These are phyloP conservation scores for Chlamydomonas eustigma DNA, from an alignment of 139 green algal genomes.

Conservation along the genomic window DNA sequence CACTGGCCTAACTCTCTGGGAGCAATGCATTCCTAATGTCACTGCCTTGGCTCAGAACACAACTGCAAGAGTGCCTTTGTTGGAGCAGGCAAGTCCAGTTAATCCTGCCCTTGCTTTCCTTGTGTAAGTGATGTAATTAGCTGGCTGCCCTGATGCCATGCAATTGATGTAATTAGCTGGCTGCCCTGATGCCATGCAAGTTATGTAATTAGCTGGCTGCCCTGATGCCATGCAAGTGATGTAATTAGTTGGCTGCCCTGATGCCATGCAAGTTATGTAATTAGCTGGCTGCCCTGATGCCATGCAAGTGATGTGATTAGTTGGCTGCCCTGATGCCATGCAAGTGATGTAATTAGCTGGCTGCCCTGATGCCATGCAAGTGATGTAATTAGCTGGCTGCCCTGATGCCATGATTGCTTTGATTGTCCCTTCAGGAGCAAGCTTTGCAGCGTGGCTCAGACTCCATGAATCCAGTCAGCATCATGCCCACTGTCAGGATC, in stretches of 20 bases:
- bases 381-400: neutral
- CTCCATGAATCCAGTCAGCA: slow-evolving; percentile 48
- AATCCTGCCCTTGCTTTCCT: too few relatives aligned
- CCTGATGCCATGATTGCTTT: too few relatives aligned
- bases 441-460: slow-evolving; percentile 46
- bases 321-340: neutral
- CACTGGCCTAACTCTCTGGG: slow-evolving; percentile 19
- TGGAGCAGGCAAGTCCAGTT: slow-evolving; percentile 15
- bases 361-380: neutral
- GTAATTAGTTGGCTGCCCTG: too few relatives aligned
- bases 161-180: too few relatives aligned
- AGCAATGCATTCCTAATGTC: slow-evolving; percentile 36
- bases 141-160: too few relatives aligned
- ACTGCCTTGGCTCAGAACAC: slow-evolving; percentile 34
- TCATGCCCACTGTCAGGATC: slow-evolving; percentile 87
- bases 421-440: slow-evolving; percentile 28
- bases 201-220: too few relatives aligned
- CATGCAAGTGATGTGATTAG: too few relatives aligned
- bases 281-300: too few relatives aligned
- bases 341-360: neutral
- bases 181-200: too few relatives aligned
- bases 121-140: too few relatives aligned
- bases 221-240: too few relatives aligned
- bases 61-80: neutral
- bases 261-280: too few relatives aligned